Evolutionary conservation across 2,329 filamentous ascomycete genomes (phyloP).

Genomic region (Coniochaeta ligniaria): DNA sequence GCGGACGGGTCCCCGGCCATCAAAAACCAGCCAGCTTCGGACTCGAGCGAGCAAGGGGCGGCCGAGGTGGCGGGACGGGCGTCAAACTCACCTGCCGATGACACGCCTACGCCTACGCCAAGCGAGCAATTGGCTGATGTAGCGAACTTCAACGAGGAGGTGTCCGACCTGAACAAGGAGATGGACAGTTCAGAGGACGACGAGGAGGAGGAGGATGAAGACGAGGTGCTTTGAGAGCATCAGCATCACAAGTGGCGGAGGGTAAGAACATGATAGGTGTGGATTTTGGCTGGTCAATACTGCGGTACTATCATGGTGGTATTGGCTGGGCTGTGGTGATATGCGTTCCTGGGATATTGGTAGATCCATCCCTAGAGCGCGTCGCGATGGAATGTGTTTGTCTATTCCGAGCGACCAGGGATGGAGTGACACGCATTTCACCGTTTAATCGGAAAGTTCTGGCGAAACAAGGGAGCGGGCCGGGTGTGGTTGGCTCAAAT

Average conservation of each 20-base stretch:
- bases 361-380: not conserved
- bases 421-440: not conserved
- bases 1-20: not conserved
- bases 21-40: not conserved
- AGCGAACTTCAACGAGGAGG: not conserved
- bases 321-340: not conserved
- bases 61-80: not conserved
- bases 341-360: not conserved
- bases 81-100: not conserved
- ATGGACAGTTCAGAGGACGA: not conserved
- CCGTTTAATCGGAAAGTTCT: not conserved
- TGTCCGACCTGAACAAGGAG: not conserved
- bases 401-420: not conserved
- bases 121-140: not conserved
- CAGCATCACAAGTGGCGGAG: too few species aligned
- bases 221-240: not conserved
- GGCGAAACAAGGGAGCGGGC: not conserved
- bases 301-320: not conserved
- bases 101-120: not conserved
- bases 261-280: too few species aligned
- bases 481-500: not conserved
- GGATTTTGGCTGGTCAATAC: too few species aligned
- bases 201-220: not conserved
- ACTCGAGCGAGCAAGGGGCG: not conserved
- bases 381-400: not conserved